Percentiles rank a stretch among this genome's conserved stretches.
These are phyloP conservation scores for Camelina hispida DNA, from an alignment of 345 rosid species.

Conservation along the genomic window DNA sequence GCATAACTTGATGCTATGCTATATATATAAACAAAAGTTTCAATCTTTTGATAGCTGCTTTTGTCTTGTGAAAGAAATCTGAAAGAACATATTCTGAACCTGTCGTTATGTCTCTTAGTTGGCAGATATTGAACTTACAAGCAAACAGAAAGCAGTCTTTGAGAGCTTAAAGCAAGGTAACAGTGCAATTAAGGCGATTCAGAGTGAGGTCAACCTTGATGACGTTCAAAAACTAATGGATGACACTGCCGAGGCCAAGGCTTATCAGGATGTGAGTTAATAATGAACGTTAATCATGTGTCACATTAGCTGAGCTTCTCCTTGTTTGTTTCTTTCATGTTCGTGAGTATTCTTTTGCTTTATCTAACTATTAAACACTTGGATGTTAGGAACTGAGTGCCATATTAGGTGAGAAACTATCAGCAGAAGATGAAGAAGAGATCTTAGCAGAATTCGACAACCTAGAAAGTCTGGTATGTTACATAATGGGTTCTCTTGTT, in stretches of 20 bases:
- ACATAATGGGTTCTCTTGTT: constrained; percentile 7
- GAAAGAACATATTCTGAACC: background rate
- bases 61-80: constrained; percentile 6
- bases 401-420: constrained; percentile 84
- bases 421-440: constrained; percentile 96
- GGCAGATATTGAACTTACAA: constrained; percentile 91
- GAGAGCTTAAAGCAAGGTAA: constrained; percentile 88
- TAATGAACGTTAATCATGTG: background rate
- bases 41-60: background rate
- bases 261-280: constrained; percentile 89
- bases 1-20: background rate
- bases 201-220: constrained; percentile 83
- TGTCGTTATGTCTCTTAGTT: constrained; percentile 52
- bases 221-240: constrained; percentile 98
- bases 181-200: constrained; percentile 83
- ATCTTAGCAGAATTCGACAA: constrained; percentile 90
- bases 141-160: constrained; percentile 96
- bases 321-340: constrained; percentile 8
- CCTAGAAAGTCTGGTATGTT: constrained; percentile 75
- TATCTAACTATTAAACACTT: constrained; percentile 18
- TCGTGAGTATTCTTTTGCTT: constrained; percentile 6
- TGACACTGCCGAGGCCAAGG: constrained; percentile 90
- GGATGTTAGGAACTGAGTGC: constrained; percentile 81
- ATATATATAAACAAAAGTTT: no score
- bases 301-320: background rate